Evolutionary conservation across 2,329 filamentous ascomycete genomes (phyloP).

Genomic region (Dactylella cylindrospora): DNA sequence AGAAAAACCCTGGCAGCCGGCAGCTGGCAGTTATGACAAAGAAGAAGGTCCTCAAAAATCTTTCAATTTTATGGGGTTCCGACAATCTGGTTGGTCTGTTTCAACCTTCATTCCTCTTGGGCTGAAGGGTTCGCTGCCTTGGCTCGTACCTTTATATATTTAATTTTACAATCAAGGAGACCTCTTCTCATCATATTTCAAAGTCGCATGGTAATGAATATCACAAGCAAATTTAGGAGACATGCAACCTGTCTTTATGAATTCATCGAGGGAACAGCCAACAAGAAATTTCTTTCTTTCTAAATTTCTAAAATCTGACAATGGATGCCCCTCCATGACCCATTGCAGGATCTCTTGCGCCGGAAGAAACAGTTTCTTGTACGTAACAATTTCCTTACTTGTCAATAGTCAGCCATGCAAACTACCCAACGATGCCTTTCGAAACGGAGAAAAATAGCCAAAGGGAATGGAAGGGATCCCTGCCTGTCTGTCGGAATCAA

Average conservation of each 20-base stretch:
- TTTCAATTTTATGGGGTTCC: constrained; percentile 4
- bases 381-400: constrained; percentile 37
- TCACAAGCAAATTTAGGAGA: constrained; percentile 24
- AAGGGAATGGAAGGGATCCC: constrained; percentile 20
- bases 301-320: too few species aligned
- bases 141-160: constrained; percentile 1
- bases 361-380: constrained; percentile 44
- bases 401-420: constrained; percentile 15
- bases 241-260: too few species aligned
- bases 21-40: constrained; percentile 12
- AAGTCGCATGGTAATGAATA: constrained; percentile 27
- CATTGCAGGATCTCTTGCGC: too few species aligned
- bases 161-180: neutral
- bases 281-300: neutral
- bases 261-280: constrained; percentile 3
- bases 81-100: constrained; percentile 21
- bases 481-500: constrained; percentile 10
- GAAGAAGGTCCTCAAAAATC: constrained; percentile 12
- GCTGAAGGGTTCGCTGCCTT: neutral
- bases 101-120: constrained; percentile 24
- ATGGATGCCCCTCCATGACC: constrained; percentile 43
- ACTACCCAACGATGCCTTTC: constrained; percentile 24
- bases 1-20: constrained; percentile 30
- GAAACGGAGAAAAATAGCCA: constrained; percentile 28
- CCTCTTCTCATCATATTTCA: too few species aligned